Percentiles rank a stretch among this genome's conserved stretches.
These are phyloP conservation scores for Aspergillus hancockii DNA, from an alignment of 495 filamentous ascomycete genomes.

Conservation along the genomic window DNA sequence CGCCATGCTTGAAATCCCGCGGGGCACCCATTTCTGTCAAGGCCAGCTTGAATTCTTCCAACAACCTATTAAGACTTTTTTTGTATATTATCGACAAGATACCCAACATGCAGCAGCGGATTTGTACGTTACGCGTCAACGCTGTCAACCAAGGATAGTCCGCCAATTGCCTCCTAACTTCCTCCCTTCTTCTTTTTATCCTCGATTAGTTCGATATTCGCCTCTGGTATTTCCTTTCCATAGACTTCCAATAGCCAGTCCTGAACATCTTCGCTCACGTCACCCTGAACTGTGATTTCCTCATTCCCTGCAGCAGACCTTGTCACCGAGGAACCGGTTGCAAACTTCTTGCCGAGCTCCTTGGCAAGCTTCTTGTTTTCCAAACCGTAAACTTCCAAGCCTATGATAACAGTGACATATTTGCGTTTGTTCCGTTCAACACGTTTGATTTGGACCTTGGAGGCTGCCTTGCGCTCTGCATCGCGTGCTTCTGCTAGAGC, in stretches of 20 bases:
- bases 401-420: slow-evolving; percentile 85
- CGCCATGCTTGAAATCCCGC: not conserved
- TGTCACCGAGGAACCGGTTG: slow-evolving; percentile 89
- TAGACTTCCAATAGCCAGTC: slow-evolving; percentile 89
- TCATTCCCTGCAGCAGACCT: slow-evolving; percentile 83
- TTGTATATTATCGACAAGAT: slow-evolving; percentile 29
- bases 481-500: slow-evolving; percentile 79
- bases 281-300: slow-evolving; percentile 97
- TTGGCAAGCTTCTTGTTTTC: slow-evolving; percentile 84
- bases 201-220: slow-evolving; percentile 91
- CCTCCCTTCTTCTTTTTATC: slow-evolving; percentile 80
- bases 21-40: not conserved
- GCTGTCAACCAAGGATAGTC: slow-evolving; percentile 8
- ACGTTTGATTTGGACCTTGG: slow-evolving; percentile 88
- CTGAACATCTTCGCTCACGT: slow-evolving; percentile 90
- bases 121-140: slow-evolving; percentile 20
- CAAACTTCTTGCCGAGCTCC: slow-evolving; percentile 60
- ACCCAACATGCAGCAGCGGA: slow-evolving; percentile 22
- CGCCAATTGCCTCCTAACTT: slow-evolving; percentile 7
- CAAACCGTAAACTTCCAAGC: slow-evolving; percentile 84
- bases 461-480: slow-evolving; percentile 70
- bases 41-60: slow-evolving; percentile 6
- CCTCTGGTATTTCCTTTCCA: slow-evolving; percentile 77
- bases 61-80: slow-evolving; percentile 8
- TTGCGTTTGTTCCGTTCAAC: slow-evolving; percentile 98